These are phyloP conservation scores for Penicillium sp. DNA, from an alignment of 2,329 filamentous ascomycete species.

Conservation along the genomic window DNA sequence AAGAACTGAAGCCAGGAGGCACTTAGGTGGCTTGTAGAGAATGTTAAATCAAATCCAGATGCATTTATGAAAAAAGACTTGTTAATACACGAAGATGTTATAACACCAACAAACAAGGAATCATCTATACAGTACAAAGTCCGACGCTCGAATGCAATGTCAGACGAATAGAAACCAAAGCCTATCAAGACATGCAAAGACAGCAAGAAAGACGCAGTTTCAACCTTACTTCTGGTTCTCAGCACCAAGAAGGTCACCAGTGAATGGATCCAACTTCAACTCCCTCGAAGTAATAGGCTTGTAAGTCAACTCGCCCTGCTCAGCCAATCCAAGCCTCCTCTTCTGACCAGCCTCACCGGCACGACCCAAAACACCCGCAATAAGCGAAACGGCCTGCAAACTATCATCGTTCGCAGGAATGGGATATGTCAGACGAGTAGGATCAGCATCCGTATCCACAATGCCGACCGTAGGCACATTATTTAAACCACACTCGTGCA, in stretches of 20 bases:
- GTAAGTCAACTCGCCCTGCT: conserved; percentile 64
- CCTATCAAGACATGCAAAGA: background rate
- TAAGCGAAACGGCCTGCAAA: conserved; percentile 76
- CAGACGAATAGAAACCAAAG: conserved; percentile 13
- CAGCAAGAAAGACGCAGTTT: background rate
- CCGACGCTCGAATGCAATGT: conserved; percentile 20
- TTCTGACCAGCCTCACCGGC: conserved; percentile 78
- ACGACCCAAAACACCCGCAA: conserved; percentile 80
- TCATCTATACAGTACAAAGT: conserved; percentile 38
- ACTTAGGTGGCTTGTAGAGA: too few relatives aligned
- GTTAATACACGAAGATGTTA: conserved; percentile 25
- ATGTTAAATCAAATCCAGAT: background rate
- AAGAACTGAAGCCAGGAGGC: background rate
- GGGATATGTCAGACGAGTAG: conserved; percentile 91
- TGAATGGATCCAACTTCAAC: conserved; percentile 27
- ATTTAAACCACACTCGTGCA: conserved; percentile 87
- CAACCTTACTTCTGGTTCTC: conserved; percentile 11
- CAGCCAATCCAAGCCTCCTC: conserved; percentile 64
- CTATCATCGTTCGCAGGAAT: conserved; percentile 98
- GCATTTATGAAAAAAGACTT: conserved; percentile 20
- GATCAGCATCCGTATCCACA: conserved; percentile 90
- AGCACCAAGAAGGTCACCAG: conserved; percentile 14
- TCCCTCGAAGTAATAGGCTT: conserved; percentile 24
- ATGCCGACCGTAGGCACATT: conserved; percentile 93
- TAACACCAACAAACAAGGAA: conserved; percentile 23